Evolutionary conservation across 2,329 filamentous ascomycete species (phyloP), one percentile per base, ranked within the genome.

Genomic region (Cryphonectria nitschkei): DNA sequence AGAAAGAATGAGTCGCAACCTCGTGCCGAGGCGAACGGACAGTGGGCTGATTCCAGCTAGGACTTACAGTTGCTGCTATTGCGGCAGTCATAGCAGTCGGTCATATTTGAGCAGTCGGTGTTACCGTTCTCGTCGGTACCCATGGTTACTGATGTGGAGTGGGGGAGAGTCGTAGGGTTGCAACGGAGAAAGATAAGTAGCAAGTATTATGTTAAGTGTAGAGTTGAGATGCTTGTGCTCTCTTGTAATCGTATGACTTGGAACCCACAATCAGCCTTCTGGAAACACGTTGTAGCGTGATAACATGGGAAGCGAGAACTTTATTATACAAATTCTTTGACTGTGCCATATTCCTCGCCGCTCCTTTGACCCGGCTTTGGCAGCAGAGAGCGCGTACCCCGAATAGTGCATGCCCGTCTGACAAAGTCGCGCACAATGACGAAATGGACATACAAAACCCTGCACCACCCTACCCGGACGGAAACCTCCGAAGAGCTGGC

Each of bases 41-140:
- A 26, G 8, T 50, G 32, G 13, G 13, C 52, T 22, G 19, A n/a
- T 14, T 14, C 8, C 6, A 19, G 26, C 6, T 2, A 16, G 13
- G 26, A 52, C 70, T 19, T 65, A 72, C 70, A 72, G 50, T 72
- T 72, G 52, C 70, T 72, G 41, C 70, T 72, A 22, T 70, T n/a
- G 39, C 29, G 46, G 50, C 70, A 72, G 65, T 70, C 54, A 37
- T 72, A 70, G 65, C 70, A 72, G 46, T 72, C 16, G 16, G 5
- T 54, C 60, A 72, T 65, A 58, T 72, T 72, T 52, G 68, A 70
- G 70, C 70, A 72, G 46, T 70, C 39, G 46, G 41, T 65, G 52
- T 72, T 72, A 9, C 68, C 70, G 39, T 68, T 65, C 5, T 14
- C 68, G 65, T 65, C 60, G 41, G 65, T 32, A 34, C 29, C 34